Conservation (phyloP, 495 filamentous ascomycete species). For the Xylaria acuta region DNA sequence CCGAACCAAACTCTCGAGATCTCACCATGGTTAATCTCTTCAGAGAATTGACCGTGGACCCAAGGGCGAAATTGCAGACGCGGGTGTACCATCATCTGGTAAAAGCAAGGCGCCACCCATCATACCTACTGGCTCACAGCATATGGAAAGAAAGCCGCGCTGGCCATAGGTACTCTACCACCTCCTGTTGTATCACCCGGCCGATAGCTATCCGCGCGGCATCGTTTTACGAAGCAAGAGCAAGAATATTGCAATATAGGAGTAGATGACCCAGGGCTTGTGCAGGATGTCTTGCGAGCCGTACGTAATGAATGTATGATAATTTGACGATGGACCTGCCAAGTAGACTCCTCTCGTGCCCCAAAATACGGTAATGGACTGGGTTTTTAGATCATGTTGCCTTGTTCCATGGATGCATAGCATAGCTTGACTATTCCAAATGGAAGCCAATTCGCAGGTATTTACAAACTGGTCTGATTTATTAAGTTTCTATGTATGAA, state of each 20-base stretch:
- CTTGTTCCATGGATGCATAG: neutral
- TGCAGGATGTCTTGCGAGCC: neutral
- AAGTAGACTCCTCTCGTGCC: neutral
- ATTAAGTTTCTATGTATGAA: neutral
- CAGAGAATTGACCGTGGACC: neutral
- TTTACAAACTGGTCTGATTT: neutral
- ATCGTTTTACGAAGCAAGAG: too few relatives aligned
- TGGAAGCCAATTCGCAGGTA: neutral
- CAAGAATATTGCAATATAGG: too few relatives aligned
- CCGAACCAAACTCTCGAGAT: neutral
- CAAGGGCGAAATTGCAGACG: neutral
- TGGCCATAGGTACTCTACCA: neutral
- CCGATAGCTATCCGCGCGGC: too few relatives aligned
- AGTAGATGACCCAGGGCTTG: neutral
- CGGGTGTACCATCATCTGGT: neutral
- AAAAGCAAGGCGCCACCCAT: neutral
- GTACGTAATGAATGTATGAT: neutral
- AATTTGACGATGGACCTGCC: neutral
- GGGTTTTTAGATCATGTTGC: neutral
- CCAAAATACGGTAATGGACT: neutral
- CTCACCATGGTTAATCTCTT: neutral
- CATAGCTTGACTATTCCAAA: neutral
- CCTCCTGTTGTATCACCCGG: too few relatives aligned
- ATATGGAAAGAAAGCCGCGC: neutral
- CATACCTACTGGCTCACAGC: neutral